A percentile compares a stretch with the other conserved stretches of the same genome.
These are phyloP conservation scores for Aureobasidium sp. DNA, from an alignment of 2,329 filamentous ascomycete genomes.

Conservation along the genomic window DNA sequence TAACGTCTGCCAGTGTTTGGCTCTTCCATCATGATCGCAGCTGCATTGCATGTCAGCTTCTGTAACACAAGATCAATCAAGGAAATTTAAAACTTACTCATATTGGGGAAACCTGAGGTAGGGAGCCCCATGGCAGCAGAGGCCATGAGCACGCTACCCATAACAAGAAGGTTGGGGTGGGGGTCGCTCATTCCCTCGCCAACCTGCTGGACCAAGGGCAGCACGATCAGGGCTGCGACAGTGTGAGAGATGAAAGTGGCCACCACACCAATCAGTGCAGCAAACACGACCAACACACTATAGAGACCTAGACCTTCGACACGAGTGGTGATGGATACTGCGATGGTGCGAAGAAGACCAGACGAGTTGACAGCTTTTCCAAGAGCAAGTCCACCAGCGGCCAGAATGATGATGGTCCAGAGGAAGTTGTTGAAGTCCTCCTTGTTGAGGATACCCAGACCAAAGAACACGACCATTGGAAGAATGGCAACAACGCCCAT, in stretches of 20 bases:
- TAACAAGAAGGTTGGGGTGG: conserved; percentile 89
- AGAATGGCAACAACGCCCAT: conserved; percentile 99
- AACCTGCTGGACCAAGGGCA: conserved; percentile 83
- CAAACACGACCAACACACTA: conserved; percentile 78
- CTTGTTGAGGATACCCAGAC: conserved; percentile 90
- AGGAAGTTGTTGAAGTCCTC: conserved; percentile 99
- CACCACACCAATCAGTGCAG: conserved; percentile 75
- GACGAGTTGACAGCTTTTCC: conserved; percentile 93
- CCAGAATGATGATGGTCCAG: conserved; percentile 99
- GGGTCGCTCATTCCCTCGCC: conserved; percentile 79
- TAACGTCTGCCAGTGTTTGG: conserved; percentile 84
- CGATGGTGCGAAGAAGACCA: conserved; percentile 83
- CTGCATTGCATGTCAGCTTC: conserved; percentile 39
- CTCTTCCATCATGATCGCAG: conserved; percentile 99
- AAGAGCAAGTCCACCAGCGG: conserved; percentile 83
- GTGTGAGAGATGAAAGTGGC: conserved; percentile 98
- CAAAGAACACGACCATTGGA: conserved; percentile 92
- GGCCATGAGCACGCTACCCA: conserved; percentile 93
- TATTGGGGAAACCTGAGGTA: conserved; percentile 95
- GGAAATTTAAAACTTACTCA: conserved; percentile 67
- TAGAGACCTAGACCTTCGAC: conserved; percentile 80
- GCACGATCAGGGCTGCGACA: conserved; percentile 87
- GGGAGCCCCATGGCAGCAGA: conserved; percentile 95
- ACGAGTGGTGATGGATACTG: conserved; percentile 61
- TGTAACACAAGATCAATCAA: background rate